These are phyloP conservation scores for Aspergillus fischeri DNA, from an alignment of 2,329 filamentous ascomycete genomes.

Conservation along the genomic window DNA sequence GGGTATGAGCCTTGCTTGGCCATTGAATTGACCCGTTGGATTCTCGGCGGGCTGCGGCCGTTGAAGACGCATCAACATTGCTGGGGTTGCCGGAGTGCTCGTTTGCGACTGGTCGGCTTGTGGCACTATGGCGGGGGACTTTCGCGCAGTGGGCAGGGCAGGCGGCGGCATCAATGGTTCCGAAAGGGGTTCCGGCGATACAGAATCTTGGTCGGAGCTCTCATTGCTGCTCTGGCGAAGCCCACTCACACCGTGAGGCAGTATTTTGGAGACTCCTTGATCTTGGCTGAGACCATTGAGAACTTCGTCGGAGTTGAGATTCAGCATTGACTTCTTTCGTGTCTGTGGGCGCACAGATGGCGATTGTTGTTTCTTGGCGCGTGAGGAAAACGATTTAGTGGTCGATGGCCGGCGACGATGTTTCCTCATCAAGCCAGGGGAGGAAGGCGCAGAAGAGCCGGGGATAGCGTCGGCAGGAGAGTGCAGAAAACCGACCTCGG, in stretches of 20 bases:
- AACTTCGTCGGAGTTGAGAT: constrained; percentile 31
- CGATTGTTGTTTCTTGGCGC: constrained; percentile 41
- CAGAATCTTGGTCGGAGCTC: constrained; percentile 45
- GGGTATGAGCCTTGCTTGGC: constrained; percentile 33
- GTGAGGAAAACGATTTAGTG: constrained; percentile 28
- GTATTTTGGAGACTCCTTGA: constrained; percentile 19
- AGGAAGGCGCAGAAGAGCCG: constrained; percentile 27
- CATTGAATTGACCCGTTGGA: constrained; percentile 31
- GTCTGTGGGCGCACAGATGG: constrained; percentile 41
- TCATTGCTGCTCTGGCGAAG: constrained; percentile 39
- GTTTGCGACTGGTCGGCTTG: constrained; percentile 25
- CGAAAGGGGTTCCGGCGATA: constrained; percentile 48
- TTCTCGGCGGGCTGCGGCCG: constrained; percentile 45
- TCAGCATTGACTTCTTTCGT: constrained; percentile 30
- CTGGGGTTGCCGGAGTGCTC: constrained; percentile 71
- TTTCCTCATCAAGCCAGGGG: constrained; percentile 35
- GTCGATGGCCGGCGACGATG: constrained; percentile 37
- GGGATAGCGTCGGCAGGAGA: constrained; percentile 39
- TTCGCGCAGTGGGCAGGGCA: constrained; percentile 40
- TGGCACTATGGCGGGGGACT: constrained; percentile 37
- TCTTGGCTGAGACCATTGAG: constrained; percentile 36
- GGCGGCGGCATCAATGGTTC: constrained; percentile 49
- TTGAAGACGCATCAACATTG: constrained; percentile 76
- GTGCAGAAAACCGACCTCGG: constrained; percentile 39
- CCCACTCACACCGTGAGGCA: constrained; percentile 25